Evolutionary conservation across 805 yeast species (phyloP).

Genomic region (Clavispora carvajalis): DNA sequence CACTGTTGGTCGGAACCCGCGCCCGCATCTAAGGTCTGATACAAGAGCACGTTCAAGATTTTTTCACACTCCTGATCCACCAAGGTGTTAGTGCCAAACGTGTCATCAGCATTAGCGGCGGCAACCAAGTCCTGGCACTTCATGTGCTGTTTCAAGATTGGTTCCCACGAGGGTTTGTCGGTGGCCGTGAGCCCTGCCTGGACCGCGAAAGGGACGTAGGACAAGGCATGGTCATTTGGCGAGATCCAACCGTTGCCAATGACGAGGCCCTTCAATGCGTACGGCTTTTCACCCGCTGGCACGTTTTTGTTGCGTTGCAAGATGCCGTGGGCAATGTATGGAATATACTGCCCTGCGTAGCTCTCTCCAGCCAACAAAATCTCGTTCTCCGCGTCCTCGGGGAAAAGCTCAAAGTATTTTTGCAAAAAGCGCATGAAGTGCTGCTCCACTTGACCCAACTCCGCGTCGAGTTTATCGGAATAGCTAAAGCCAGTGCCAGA

Average conservation of each 20-base stretch:
- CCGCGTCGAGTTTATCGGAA: conserved; percentile 49
- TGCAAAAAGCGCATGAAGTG: conserved; percentile 64
- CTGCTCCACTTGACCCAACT: conserved; percentile 50
- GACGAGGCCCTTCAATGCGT: conserved; percentile 57
- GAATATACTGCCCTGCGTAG: conserved; percentile 95
- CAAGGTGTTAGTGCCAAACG: conserved; percentile 3
- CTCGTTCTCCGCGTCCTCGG: conserved; percentile 60
- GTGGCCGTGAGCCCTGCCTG: conserved; percentile 50
- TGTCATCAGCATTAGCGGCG: conserved; percentile 4
- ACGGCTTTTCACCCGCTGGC: conserved; percentile 10
- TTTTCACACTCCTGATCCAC: conserved; percentile 37
- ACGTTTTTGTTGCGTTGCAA: conserved; percentile 37
- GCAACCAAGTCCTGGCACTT: conserved; percentile 52
- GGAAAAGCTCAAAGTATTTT: conserved; percentile 64
- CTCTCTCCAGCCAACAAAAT: conserved; percentile 89
- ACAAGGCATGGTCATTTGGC: conserved; percentile 77
- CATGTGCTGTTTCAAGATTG: conserved; percentile 47
- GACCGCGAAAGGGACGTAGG: conserved; percentile 68
- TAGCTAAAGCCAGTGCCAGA: conserved; percentile 88
- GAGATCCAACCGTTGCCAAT: conserved; percentile 96
- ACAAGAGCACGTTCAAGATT: conserved; percentile 37
- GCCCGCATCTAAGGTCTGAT: conserved; percentile 21
- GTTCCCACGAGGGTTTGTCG: conserved; percentile 33
- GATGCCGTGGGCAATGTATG: conserved; percentile 71
- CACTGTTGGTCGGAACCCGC: conserved; percentile 47